These are phyloP conservation scores for Acanthamoeba lenticulata DNA, from an alignment of 208 protist genomes.

Conservation along the genomic window DNA sequence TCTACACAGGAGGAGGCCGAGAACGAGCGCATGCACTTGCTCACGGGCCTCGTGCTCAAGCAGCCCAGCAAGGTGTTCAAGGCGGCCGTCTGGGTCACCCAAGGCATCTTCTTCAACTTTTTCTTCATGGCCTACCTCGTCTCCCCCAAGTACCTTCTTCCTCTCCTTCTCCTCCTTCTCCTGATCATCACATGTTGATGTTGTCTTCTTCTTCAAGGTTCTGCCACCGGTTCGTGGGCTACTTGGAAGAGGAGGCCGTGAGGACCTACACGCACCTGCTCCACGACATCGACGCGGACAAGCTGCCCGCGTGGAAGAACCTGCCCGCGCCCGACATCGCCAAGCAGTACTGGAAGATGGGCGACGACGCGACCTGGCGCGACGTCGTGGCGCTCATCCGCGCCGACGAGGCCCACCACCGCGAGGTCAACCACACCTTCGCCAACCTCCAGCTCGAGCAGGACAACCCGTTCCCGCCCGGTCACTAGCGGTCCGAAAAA, in stretches of 20 bases:
- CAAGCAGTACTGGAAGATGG: conserved; percentile 87
- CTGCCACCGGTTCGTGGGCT: conserved; percentile 76
- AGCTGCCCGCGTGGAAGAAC: conserved; percentile 71
- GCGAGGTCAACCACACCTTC: conserved; percentile 90
- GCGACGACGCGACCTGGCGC: conserved; percentile 82
- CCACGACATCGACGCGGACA: conserved; percentile 69
- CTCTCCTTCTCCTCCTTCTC: neutral
- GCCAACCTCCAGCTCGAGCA: conserved; percentile 28
- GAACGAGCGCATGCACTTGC: conserved; percentile 95
- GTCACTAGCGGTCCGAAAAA: too few species aligned
- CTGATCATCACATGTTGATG: neutral
- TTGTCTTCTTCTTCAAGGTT: conserved; percentile 68
- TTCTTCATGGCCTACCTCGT: conserved; percentile 85
- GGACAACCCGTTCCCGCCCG: conserved; percentile 5
- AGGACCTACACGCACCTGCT: conserved; percentile 81
- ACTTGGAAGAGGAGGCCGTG: conserved; percentile 86
- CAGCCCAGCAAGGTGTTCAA: conserved; percentile 82
- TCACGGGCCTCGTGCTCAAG: conserved; percentile 87
- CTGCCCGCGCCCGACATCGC: conserved; percentile 88
- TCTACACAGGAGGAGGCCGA: conserved; percentile 88
- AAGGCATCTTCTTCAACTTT: conserved; percentile 86
- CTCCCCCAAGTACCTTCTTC: conserved; percentile 80
- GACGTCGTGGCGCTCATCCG: conserved; percentile 89
- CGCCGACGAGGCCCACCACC: conserved; percentile 90
- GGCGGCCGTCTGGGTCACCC: conserved; percentile 79